Base-by-base conservation (phyloP, 208 protist species). In the Trypanosoma vivax region DNA sequence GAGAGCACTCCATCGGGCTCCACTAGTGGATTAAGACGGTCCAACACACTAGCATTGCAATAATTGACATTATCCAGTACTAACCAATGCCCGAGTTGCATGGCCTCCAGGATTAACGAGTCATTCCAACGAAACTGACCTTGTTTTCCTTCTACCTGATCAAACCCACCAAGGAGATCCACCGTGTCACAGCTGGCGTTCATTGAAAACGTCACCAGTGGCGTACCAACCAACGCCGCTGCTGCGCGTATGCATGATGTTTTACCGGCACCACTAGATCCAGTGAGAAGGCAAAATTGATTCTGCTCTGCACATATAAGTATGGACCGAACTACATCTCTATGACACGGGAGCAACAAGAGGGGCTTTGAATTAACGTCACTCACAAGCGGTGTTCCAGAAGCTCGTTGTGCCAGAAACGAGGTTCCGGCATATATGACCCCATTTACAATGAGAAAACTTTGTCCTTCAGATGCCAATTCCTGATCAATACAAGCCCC, bases 41-140 rank as follows among this genome's bases (percentile, higher is more conserved):
- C 99, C 2, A 99, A 80, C 23, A 99, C 98, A 19, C 98, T 98
- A 5, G 98, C 85, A 30, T 88, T 92, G 78, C 98, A 99, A 42
- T 99, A 97, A 79, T 99, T 99, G 11, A 95, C 98, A 72, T 99
- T 99, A 68, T 99, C 98, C 24, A 99, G 79, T 0, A 99, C 73
- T 7, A 99, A 74, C 98, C 99, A 99, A 63, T 98, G 52, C 11
- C 99, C 99, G 24, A 69, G 53, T 61, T 91, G 49, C 70, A 98
- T 83, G 5, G 96, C 95, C 54, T 95, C 70, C 19, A 99, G 70
- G 18, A 99, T 76, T 9, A 98, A 43, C 19, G 98, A 99, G 79
- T 99, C 98, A 3, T 96, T 77, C 99, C 99, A 99, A 68, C 98
- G 97, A 75, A 99, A 99, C 29, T 87, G 68, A 16, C 98, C 97